A percentile compares a stretch with the other conserved stretches of the same genome.
phyloP scores from a whole-genome alignment of 202 grass and related monocot genomes.

The Digitaria exilis region DNA sequence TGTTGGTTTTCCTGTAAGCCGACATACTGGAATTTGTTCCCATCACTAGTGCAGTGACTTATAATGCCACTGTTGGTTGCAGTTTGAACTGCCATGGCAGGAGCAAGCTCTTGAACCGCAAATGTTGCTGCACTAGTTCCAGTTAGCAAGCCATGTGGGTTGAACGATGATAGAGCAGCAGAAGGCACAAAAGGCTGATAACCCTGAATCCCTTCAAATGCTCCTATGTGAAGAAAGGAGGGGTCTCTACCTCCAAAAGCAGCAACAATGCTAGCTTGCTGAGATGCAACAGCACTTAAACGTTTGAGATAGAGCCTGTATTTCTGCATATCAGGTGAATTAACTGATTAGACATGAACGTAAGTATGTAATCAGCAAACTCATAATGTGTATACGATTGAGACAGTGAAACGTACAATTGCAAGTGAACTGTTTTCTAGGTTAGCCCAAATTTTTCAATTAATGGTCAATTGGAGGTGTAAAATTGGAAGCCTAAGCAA shows the following conservation, averaged over 20 bases:
- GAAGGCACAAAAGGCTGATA: conserved; percentile 61
- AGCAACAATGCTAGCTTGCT: conserved; percentile 84
- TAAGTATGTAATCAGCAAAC: neutral
- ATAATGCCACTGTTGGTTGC: conserved; percentile 25
- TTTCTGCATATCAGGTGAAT: conserved; percentile 66
- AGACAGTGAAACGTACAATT: neutral
- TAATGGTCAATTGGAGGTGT: neutral
- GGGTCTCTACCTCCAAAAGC: conserved; percentile 84
- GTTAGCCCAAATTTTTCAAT: neutral
- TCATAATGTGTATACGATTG: neutral
- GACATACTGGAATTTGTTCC: conserved; percentile 48
- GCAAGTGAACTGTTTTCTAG: neutral
- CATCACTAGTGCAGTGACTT: conserved; percentile 43
- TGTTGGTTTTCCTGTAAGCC: conserved; percentile 56
- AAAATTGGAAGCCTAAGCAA: neutral
- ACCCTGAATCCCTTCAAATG: conserved; percentile 68
- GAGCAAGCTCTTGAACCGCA: conserved; percentile 57
- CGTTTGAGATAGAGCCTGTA: conserved; percentile 96
- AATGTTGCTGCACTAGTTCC: conserved; percentile 44
- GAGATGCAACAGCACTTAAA: conserved; percentile 73
- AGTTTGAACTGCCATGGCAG: conserved; percentile 55
- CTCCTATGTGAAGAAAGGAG: conserved; percentile 76
- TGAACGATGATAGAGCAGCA: conserved; percentile 64
- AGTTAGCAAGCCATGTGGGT: conserved; percentile 55
- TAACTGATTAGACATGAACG: conserved; percentile 29